phyloP scores from a whole-genome alignment of 257 asterid genomes.

The Parsonsia alboflavescens region DNA sequence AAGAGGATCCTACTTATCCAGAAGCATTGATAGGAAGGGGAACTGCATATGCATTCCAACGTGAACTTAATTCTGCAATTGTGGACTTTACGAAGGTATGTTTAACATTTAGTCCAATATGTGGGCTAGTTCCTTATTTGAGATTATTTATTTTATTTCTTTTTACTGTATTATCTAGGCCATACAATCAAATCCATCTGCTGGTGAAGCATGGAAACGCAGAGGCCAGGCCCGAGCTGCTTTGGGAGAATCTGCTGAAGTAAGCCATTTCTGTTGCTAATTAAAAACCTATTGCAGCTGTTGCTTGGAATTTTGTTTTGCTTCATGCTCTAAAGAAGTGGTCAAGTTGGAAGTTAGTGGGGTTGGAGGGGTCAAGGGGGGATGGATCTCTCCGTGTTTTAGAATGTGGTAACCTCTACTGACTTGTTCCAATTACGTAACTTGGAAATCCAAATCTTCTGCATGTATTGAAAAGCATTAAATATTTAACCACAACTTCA shows the following conservation, averaged over 20 bases:
- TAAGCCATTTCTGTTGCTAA: conserved; percentile 19
- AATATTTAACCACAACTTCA: background rate
- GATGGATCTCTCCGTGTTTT: background rate
- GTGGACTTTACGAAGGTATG: conserved; percentile 86
- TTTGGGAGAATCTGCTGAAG: conserved; percentile 94
- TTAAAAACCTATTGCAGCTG: conserved; percentile 6
- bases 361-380: background rate
- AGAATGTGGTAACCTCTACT: background rate
- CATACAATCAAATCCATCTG: conserved; percentile 80
- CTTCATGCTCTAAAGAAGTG: background rate
- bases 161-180: conserved; percentile 45
- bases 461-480: background rate
- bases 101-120: conserved; percentile 5
- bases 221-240: conserved; percentile 99
- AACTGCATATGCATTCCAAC: conserved; percentile 94
- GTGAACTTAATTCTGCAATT: conserved; percentile 94
- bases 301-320: background rate
- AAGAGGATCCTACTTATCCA: conserved; percentile 85
- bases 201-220: conserved; percentile 99
- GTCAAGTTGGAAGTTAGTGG: background rate
- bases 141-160: background rate
- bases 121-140: background rate
- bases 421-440: background rate
- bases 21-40: conserved; percentile 99
- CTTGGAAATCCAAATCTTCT: background rate